phyloP scores from a whole-genome alignment of 306 rosid species.

The Acacia acuminata region DNA sequence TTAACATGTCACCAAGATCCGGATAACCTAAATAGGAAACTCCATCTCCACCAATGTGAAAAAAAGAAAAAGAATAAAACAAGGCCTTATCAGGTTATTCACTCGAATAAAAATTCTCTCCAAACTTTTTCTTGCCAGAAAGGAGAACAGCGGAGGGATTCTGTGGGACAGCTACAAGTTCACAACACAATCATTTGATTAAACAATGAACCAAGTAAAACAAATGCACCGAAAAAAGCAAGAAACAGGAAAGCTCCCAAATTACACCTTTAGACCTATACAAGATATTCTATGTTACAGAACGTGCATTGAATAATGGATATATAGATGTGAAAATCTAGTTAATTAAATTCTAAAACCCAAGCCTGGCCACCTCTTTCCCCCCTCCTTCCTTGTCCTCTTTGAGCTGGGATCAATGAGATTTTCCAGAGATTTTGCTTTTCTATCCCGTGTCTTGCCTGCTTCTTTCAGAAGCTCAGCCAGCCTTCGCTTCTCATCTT shows the following conservation, averaged over 20 bases:
- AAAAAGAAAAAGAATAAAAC: conserved; percentile 19
- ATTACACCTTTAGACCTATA: conserved; percentile 73
- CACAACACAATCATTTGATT: conserved; percentile 64
- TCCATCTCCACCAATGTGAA: background rate
- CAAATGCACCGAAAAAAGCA: conserved; percentile 45
- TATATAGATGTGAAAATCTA: conserved; percentile 28
- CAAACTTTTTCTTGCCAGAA: conserved; percentile 40
- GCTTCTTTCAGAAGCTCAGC: conserved; percentile 93
- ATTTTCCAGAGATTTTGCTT: conserved; percentile 92
- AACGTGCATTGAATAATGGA: conserved; percentile 55
- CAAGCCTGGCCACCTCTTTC: conserved; percentile 93
- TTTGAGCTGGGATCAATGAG: conserved; percentile 90
- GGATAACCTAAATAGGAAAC: background rate
- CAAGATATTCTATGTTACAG: conserved; percentile 90
- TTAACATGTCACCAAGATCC: background rate
- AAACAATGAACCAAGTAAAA: conserved; percentile 57
- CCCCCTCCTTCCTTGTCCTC: conserved; percentile 89
- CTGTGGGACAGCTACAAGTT: conserved; percentile 61
- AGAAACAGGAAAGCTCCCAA: conserved; percentile 64
- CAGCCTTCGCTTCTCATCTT: conserved; percentile 75
- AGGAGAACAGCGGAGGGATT: conserved; percentile 18
- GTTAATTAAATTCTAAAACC: conserved; percentile 79
- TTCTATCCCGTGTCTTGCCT: conserved; percentile 88
- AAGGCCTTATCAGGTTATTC: conserved; percentile 49
- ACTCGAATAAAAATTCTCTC: conserved; percentile 63